Evolutionary conservation across 2,329 filamentous ascomycete genomes (phyloP), one percentile per base, ranked within the genome.

Genomic region (Fusarium graminum): DNA sequence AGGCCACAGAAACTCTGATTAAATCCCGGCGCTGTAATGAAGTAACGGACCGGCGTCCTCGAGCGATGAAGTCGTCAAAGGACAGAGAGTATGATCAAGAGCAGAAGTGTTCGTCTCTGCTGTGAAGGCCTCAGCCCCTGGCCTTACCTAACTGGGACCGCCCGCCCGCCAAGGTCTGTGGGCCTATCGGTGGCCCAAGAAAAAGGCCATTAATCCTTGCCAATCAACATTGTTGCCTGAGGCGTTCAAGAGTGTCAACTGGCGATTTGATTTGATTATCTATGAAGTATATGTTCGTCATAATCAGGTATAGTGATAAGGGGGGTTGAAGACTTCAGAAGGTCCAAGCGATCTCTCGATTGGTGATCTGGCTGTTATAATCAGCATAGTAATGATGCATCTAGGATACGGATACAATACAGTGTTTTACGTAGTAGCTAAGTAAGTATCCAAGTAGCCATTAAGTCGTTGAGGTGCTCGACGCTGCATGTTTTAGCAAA

Each of bases 1-100:
- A 78, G 75, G 73, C 73, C 68, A 75, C 63, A 68, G 66, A 68
- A 63, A 58, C 67, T 32, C 67, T 52, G 65, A 72, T 68, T 68
- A 71, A 62, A 63, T 75, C 69, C 72, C 66, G 73, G 71, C 73
- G 67, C 64, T 68, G 63, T 55, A 61, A 61, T 40, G 49, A 63
- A 65, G 46, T 72, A 69, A 64, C 69, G 73, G 74, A 74, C 71
- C 64, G 65, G 56, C 66, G 71, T 71, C 72, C 74, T 74, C 52
- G 72, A 57, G 61, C 59, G 51, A 70, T 72, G 56, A 59, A 64
- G 43, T 70, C 64, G 67, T 70, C 55, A 57, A 52, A 59, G 57
- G 60, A 64, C 54, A 61, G 54, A 58, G 50, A 52, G 58, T 22
- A 67, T 61, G 67, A 59, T 56, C 56, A 51, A 56, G 59, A 69